Conservation (phyloP, 352 stramenopile genomes). For the Phytopythium kandeliae region DNA sequence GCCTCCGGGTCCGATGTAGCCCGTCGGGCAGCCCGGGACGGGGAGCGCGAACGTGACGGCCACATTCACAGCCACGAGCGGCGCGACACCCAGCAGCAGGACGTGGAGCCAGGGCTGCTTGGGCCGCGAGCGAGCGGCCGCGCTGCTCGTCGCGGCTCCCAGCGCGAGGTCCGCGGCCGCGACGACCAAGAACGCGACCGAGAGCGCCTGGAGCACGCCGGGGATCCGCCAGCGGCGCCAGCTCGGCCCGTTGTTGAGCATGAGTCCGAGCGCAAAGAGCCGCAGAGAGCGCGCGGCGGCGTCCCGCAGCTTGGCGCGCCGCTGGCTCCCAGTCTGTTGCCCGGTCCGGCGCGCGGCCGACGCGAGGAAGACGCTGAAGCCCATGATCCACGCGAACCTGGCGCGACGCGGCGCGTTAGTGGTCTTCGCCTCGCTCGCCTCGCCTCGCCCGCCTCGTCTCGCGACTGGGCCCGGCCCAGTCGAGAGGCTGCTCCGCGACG, state of each 20-base stretch:
- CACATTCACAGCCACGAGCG: constrained; percentile 45
- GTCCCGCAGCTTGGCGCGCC: constrained; percentile 1
- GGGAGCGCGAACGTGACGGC: constrained; percentile 37
- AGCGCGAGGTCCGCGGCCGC: constrained; percentile 9
- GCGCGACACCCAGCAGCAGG: constrained; percentile 22
- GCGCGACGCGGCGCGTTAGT: not conserved
- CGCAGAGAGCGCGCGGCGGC: constrained; percentile 28
- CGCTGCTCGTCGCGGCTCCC: not conserved
- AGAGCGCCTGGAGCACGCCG: constrained; percentile 71
- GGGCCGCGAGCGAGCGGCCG: not conserved
- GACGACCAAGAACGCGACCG: constrained; percentile 36
- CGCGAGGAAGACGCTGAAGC: constrained; percentile 42
- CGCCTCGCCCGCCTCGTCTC: too few species aligned
- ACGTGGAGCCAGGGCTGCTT: too few species aligned
- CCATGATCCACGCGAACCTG: constrained; percentile 86
- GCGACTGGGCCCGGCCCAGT: too few species aligned
- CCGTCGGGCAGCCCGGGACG: constrained; percentile 63
- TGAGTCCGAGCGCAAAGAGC: constrained; percentile 58
- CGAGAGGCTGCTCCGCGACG: too few species aligned
- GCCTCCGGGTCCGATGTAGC: constrained; percentile 70
- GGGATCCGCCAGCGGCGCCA: constrained; percentile 65
- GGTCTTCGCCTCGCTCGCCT: too few species aligned
- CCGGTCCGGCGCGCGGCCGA: constrained; percentile 5
- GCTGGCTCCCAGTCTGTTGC: too few species aligned
- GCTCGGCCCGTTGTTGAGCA: constrained; percentile 58